These are phyloP conservation scores for Lasiosphaeris hirsuta DNA, from an alignment of 495 filamentous ascomycete species.

Conservation along the genomic window DNA sequence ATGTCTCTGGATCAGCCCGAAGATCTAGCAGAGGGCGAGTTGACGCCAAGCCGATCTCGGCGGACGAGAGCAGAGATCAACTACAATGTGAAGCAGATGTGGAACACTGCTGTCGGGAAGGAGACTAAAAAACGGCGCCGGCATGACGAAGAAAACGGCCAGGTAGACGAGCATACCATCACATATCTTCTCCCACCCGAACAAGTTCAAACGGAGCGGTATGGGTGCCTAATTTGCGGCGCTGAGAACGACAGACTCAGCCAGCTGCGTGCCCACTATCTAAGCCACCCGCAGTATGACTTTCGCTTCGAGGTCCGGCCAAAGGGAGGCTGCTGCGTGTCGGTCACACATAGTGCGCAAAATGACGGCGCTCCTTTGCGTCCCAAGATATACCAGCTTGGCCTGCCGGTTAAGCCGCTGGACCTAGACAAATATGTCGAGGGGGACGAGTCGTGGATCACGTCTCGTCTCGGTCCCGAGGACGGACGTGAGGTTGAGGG, in stretches of 20 bases:
- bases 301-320: constrained; percentile 38
- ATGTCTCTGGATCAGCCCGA: constrained; percentile 11
- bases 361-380: constrained; percentile 14
- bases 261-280: constrained; percentile 44
- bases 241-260: constrained; percentile 37
- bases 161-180: constrained; percentile 32
- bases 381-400: constrained; percentile 35
- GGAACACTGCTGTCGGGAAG: constrained; percentile 45
- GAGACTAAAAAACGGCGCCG: constrained; percentile 41
- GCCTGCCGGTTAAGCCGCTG: constrained; percentile 32
- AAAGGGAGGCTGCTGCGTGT: constrained; percentile 19
- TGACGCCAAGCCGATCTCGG: constrained; percentile 39
- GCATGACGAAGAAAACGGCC: constrained; percentile 27
- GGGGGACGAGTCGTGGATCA: constrained; percentile 42
- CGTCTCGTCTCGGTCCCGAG: constrained; percentile 38
- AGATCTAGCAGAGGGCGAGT: constrained; percentile 26
- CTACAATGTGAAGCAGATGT: constrained; percentile 51
- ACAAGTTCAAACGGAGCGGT: constrained; percentile 38
- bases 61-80: constrained; percentile 43
- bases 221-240: constrained; percentile 46
- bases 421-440: constrained; percentile 39
- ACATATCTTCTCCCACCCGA: constrained; percentile 45
- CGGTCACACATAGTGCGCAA: constrained; percentile 18
- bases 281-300: constrained; percentile 42
- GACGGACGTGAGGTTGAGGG: constrained; percentile 27